A percentile compares a stretch with the other conserved stretches of the same genome.
Evolutionary conservation across 345 rosid genomes (phyloP).

Genomic region (Hibiscus syriacus): DNA sequence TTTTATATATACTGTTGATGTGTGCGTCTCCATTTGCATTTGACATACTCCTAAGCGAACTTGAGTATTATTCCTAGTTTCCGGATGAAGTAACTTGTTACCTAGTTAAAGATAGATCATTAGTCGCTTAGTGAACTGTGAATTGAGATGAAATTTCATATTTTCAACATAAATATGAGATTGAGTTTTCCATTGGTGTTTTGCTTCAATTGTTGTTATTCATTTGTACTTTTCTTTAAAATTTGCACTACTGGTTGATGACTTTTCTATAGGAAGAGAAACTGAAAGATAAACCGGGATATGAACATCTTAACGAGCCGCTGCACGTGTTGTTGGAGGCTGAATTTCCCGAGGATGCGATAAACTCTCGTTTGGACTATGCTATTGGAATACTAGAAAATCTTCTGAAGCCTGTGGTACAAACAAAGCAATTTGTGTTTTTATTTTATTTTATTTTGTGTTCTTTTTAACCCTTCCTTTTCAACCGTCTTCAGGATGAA

Average conservation of each 20-base stretch:
- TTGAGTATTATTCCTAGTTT: background rate
- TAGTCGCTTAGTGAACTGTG: background rate
- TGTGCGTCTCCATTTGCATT: background rate
- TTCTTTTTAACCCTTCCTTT: background rate
- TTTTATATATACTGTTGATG: background rate
- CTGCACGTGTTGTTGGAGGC: conserved; percentile 87
- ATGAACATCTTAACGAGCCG: conserved; percentile 86
- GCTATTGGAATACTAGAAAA: conserved; percentile 66
- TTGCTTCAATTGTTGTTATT: background rate
- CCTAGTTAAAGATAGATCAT: background rate
- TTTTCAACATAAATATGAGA: too few species aligned
- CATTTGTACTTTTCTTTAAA: background rate
- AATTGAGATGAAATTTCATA: background rate
- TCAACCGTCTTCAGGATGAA: conserved; percentile 50
- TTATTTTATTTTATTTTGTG: background rate
- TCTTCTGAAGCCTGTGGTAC: conserved; percentile 90
- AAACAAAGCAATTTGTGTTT: background rate
- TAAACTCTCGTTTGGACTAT: conserved; percentile 59
- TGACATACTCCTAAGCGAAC: background rate
- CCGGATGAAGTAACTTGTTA: background rate
- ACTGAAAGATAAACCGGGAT: conserved; percentile 86
- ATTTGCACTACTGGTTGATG: conserved; percentile 1
- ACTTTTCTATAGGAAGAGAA: conserved; percentile 61
- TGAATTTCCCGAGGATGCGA: conserved; percentile 75
- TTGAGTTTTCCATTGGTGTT: too few species aligned